Evolutionary conservation across 2,329 filamentous ascomycete genomes (phyloP), one percentile per base, ranked within the genome.

Genomic region (Coniochaeta sp.): DNA sequence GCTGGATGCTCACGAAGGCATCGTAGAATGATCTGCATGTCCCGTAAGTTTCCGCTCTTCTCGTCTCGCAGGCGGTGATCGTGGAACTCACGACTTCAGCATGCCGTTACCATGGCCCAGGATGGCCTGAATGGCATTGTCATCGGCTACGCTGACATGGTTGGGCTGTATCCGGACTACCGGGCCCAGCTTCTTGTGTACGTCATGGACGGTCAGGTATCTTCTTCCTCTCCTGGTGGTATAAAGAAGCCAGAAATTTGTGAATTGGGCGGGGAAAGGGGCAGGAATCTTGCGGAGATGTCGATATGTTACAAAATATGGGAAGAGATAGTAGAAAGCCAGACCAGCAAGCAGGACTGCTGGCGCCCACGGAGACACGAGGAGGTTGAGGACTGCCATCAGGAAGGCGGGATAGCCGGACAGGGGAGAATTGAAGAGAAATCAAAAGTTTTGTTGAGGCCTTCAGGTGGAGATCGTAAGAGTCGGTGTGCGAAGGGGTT

Each of bases 1-100:
- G 85, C 58, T 83, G 84, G 69, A 96, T 96, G 14, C 89, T 93
- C 59, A 96, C 91, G 67, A 96, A 96, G 57, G 90, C 89, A 68
- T 96, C 91, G 68, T 96, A 96, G 76, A 93, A 96, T 2, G 56
- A 58, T 93, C 87, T 47, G 89, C 91, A 3, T 38, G 54, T 57
- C 50, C 26, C 14, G 43, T 59, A 36, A 16, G n/a, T 22, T n/a
- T 56, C 52, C 12, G 3, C 38, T 28, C 5, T n/a, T 55, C 4
- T 36, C n/a, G 31, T 34, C 7, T 26, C 2, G 31, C 7, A 11
- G 12, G 19, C 50, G 9, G 40, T 40, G 4, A 16, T 11, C 0
- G 1, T 3, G 17, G 17, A 14, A 77, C 80, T 58, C 72, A 88
- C 82, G 86, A 78, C 71, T 91, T 91, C 61, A 90, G 69, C 67